phyloP scores from a whole-genome alignment of 192 early-diverging fungal genomes.

The Bifiguratus adelaidae region DNA sequence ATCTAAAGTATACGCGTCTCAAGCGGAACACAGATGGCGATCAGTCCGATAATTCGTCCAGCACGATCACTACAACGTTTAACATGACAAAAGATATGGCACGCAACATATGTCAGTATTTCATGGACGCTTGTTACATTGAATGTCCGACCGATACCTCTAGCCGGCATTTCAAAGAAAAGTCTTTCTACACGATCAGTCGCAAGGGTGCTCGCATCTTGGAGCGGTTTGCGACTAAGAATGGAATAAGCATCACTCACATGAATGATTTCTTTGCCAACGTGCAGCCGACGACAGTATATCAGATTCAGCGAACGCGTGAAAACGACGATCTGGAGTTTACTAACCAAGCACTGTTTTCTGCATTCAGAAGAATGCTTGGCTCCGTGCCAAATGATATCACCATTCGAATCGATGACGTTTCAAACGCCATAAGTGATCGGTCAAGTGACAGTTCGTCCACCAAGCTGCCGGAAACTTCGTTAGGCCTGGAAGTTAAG shows the following conservation, averaged over 20 bases:
- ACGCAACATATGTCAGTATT: slow-evolving; percentile 33
- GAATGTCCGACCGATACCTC: slow-evolving; percentile 26
- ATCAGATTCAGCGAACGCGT: slow-evolving; percentile 8
- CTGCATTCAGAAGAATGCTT: slow-evolving; percentile 31
- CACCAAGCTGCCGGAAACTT: slow-evolving; percentile 1
- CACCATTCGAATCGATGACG: slow-evolving; percentile 7
- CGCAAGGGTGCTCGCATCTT: slow-evolving; percentile 37
- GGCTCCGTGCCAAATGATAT: slow-evolving; percentile 23
- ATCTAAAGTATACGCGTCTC: slow-evolving; percentile 34
- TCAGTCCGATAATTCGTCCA: slow-evolving; percentile 27
- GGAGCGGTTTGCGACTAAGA: slow-evolving; percentile 30
- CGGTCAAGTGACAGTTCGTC: background rate
- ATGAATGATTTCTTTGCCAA: background rate
- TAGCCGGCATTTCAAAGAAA: slow-evolving; percentile 31
- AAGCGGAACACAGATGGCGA: slow-evolving; percentile 32
- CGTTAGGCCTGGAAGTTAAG: slow-evolving; percentile 18
- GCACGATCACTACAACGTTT: slow-evolving; percentile 44
- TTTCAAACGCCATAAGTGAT: slow-evolving; percentile 1
- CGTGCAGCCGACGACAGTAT: slow-evolving; percentile 2
- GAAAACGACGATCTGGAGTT: slow-evolving; percentile 39
- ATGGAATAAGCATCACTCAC: slow-evolving; percentile 24
- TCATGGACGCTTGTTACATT: slow-evolving; percentile 36
- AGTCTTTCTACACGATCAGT: slow-evolving; percentile 28
- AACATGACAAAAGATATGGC: slow-evolving; percentile 42
- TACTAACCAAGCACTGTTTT: slow-evolving; percentile 17